Conservation (phyloP, 805 yeast species). For the Candida pini region DNA sequence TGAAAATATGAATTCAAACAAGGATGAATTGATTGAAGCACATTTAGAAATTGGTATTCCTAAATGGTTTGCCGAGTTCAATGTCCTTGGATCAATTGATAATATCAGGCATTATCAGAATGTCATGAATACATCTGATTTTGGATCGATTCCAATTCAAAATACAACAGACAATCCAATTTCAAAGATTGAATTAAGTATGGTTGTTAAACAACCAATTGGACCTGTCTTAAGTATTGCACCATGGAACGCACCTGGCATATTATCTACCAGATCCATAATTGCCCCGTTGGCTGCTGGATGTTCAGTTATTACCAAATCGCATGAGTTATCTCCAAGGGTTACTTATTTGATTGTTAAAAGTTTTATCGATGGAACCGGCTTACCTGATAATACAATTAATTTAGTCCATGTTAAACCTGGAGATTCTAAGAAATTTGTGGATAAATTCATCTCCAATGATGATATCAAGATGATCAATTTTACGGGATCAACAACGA, state of each 20-base stretch:
- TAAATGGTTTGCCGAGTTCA: slow-evolving; percentile 32
- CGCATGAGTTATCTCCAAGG: slow-evolving; percentile 35
- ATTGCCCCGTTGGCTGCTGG: slow-evolving; percentile 44
- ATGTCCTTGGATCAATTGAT: slow-evolving; percentile 25
- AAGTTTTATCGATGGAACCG: slow-evolving; percentile 32
- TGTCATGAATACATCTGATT: slow-evolving; percentile 17
- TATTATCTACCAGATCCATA: slow-evolving; percentile 34
- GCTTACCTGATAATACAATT: slow-evolving; percentile 32
- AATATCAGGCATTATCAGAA: slow-evolving; percentile 28
- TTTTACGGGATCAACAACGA: slow-evolving; percentile 41
- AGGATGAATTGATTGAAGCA: slow-evolving; percentile 15
- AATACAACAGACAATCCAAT: background rate
- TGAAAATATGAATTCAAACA: slow-evolving; percentile 4
- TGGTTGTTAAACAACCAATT: slow-evolving; percentile 33
- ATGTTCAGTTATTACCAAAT: slow-evolving; percentile 39
- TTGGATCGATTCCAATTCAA: slow-evolving; percentile 16
- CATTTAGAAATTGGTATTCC: slow-evolving; percentile 33
- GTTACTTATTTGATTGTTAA: slow-evolving; percentile 29
- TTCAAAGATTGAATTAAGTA: slow-evolving; percentile 14
- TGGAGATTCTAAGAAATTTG: slow-evolving; percentile 21
- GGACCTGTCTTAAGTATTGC: slow-evolving; percentile 43
- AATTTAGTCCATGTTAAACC: slow-evolving; percentile 31
- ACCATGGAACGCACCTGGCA: slow-evolving; percentile 46
- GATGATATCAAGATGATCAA: slow-evolving; percentile 31
- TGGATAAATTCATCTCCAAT: slow-evolving; percentile 25